Evolutionary conservation across 2,329 filamentous ascomycete species (phyloP), one percentile per base, ranked within the genome.

Genomic region (Xylaria arbuscula): DNA sequence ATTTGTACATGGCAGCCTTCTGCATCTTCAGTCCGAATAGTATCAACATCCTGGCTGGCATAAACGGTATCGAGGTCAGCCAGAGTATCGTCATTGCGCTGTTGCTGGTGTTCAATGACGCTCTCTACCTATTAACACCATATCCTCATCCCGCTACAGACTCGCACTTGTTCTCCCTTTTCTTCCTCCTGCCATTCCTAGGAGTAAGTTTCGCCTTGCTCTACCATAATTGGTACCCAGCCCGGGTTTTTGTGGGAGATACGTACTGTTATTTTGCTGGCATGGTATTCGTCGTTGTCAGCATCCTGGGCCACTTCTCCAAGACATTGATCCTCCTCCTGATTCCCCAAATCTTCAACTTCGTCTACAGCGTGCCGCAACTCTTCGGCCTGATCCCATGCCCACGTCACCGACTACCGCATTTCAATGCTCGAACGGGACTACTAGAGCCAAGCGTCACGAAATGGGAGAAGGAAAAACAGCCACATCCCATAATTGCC

Each of bases 191-290:
- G 17, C 96, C 96, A 17, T 98, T 98, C 84, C 87, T 98, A 68
- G 96, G 94, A 58, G 96, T 98, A 62, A 98, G 94, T 8, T 81
- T 92, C 59, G 96, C 96, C 9, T 86, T 99, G 17, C 88, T 96
- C 77, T 89, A 83, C 78, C 94, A 99, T 84, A 99, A 99, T 81
- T 97, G 94, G 93, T 99, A 94, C 78, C 96, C 96, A 0, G 93
- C 95, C 28, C 90, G 90, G 75, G 96, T 98, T 10, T 99, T 99
- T 77, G 95, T 98, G 10, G 96, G 96, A 64, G 96, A 99, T 81
- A 99, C 96, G 3, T 99, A 98, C 86, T 99, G 96, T 86, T 99
- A 99, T 83, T 98, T 99, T 80, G 96, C 96, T 0, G 96, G 96
- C 73, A 99, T 99, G 94, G 93, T 98, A 47, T 99, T 99, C 79